A percentile compares a stretch with the other conserved stretches of the same genome.
phyloP scores from a whole-genome alignment of 108 stramenopile species.

The Nitzschia sp. region DNA sequence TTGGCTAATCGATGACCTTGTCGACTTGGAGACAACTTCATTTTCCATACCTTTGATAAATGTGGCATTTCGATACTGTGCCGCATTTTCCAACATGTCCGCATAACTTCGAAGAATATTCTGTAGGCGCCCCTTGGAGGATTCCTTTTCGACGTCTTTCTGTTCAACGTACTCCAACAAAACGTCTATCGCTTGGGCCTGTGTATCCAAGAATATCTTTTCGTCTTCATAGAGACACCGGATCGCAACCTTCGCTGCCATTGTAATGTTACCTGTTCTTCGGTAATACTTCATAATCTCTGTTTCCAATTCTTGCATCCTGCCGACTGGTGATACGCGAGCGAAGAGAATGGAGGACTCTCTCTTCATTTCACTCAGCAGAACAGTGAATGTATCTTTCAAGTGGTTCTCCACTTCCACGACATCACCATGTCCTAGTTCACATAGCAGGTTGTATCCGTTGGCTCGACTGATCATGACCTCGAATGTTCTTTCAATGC shows the following conservation, averaged over 20 bases:
- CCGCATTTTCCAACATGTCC: neutral
- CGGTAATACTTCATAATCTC: slow-evolving; percentile 33
- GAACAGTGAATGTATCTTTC: slow-evolving; percentile 17
- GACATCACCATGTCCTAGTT: slow-evolving; percentile 31
- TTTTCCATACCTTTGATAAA: slow-evolving; percentile 3
- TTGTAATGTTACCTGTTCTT: slow-evolving; percentile 12
- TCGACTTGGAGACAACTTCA: slow-evolving; percentile 2
- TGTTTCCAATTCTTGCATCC: slow-evolving; percentile 37
- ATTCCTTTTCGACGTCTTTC: neutral
- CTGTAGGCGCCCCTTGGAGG: neutral
- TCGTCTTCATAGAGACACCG: slow-evolving; percentile 42
- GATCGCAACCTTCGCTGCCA: slow-evolving; percentile 36
- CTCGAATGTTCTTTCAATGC: slow-evolving; percentile 20
- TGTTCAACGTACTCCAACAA: slow-evolving; percentile 19
- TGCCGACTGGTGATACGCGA: slow-evolving; percentile 17
- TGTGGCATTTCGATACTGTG: neutral
- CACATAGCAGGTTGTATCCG: slow-evolving; percentile 28
- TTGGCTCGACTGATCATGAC: slow-evolving; percentile 26
- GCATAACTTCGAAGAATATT: slow-evolving; percentile 9
- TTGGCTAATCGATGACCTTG: neutral
- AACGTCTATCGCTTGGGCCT: slow-evolving; percentile 10
- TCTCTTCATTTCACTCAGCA: slow-evolving; percentile 14
- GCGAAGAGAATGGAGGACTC: slow-evolving; percentile 21
- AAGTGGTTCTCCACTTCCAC: slow-evolving; percentile 25
- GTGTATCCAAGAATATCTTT: slow-evolving; percentile 24